Evolutionary conservation across 2,329 filamentous ascomycete species (phyloP), one percentile per base, ranked within the genome.

Genomic region (Didymella segeticola): DNA sequence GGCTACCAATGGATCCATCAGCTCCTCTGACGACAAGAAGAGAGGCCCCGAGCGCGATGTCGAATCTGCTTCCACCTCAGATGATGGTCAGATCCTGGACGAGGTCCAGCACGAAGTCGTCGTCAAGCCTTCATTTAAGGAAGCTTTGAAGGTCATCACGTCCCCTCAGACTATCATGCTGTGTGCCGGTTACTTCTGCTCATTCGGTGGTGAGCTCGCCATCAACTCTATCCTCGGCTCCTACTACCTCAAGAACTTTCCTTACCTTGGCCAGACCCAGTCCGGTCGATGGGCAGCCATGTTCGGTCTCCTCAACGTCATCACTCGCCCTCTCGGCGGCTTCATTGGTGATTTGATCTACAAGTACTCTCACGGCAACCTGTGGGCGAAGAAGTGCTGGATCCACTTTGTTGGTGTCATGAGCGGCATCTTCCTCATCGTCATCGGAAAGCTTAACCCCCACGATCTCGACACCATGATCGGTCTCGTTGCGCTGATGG

Each of bases 401-500:
- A 76, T 89, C 2, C 80, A 86, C 57, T 77, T 77, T 52, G 77
- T 87, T 38, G 80, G 79, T 12, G 62, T 88, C 43, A 66, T 83
- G 43, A 82, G 82, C 48, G 86, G 86, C 9, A 79, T 77, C 1
- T 84, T 89, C 67, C 77, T 83, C 53, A 76, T 89, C 58, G 79
- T 82, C n/a, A 86, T 89, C 59, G 87, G 87, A 3, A 65, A 85
- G n/a, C 70, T 82, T 0, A 78, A 95, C 71, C 82, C 89, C 0
- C 82, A 86, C 22, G 69, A 82, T 20, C 73, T 87, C 41, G 75
- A 81, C 6, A 86, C 84, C 2, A 87, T 96, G 81, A 86, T 95
- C 50, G 90, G 89, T 1, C 84, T 96, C 5, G 78, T 96, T 8
- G 87, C 88, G 1, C 83, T 90, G 9, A 83, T 92, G 77, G 90